A percentile compares a stretch with the other conserved stretches of the same genome.
Evolutionary conservation across 208 protist species (phyloP).

Genomic region (Jaenimonas drosophilae): DNA sequence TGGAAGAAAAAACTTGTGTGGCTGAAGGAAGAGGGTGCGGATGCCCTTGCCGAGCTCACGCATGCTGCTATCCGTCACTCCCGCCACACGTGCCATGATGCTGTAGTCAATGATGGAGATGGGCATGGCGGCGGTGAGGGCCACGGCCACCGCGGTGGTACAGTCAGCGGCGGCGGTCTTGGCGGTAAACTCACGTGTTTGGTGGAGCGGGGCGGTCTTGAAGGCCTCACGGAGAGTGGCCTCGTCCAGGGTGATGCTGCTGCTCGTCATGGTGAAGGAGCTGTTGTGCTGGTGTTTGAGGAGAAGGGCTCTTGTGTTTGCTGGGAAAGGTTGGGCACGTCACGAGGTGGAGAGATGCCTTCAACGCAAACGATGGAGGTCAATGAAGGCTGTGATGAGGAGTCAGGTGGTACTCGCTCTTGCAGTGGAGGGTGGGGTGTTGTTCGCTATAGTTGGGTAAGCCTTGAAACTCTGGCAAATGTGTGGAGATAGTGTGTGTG

Average conservation of each 20-base stretch:
- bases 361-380: no score
- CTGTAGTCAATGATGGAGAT: slow-evolving; percentile 88
- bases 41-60: slow-evolving; percentile 51
- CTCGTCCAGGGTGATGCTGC: slow-evolving; percentile 4
- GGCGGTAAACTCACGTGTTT: slow-evolving; percentile 37
- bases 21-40: slow-evolving; percentile 48
- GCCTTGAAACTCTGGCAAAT: no score
- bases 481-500: no score
- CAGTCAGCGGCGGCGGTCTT: slow-evolving; percentile 45
- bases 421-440: no score
- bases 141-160: slow-evolving; percentile 49
- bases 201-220: slow-evolving; percentile 20
- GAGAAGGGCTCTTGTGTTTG: no score
- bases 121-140: slow-evolving; percentile 58
- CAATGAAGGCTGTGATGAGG: no score
- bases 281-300: no score
- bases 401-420: no score
- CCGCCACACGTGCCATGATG: slow-evolving; percentile 77
- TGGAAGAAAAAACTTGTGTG: slow-evolving; percentile 80
- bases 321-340: no score
- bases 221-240: slow-evolving; percentile 18
- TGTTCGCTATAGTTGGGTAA: no score
- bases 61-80: slow-evolving; percentile 62
- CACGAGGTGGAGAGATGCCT: no score
- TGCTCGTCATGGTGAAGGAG: not conserved